phyloP scores from a whole-genome alignment of 108 stramenopile species.

The Cyclotella kingstonii region DNA sequence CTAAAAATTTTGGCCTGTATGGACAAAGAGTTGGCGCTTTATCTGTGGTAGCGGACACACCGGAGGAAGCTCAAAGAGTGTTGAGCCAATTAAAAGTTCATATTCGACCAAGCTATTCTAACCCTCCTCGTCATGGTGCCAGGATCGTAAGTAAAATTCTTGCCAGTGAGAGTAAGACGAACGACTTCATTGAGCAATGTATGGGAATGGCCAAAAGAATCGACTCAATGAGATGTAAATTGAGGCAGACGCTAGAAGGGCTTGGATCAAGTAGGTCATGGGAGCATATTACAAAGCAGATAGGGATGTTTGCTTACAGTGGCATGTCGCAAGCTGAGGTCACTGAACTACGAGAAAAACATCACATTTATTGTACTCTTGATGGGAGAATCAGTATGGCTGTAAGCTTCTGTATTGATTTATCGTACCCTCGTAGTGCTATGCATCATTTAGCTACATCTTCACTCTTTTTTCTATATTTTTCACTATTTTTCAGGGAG shows the following conservation, averaged over 20 bases:
- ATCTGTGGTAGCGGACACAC: constrained; percentile 80
- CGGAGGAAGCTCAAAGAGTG: constrained; percentile 92
- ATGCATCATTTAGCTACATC: neutral
- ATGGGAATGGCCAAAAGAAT: constrained; percentile 98
- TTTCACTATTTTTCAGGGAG: constrained; percentile 56
- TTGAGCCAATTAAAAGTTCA: constrained; percentile 93
- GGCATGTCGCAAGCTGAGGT: constrained; percentile 95
- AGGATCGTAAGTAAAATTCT: constrained; percentile 92
- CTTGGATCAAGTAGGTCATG: constrained; percentile 83
- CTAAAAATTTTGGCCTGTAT: constrained; percentile 99
- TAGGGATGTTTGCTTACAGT: constrained; percentile 98
- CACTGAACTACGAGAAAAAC: constrained; percentile 76
- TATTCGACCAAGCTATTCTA: constrained; percentile 98
- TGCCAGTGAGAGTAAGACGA: constrained; percentile 67
- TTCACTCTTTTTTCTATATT: neutral
- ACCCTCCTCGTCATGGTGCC: constrained; percentile 97
- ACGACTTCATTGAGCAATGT: constrained; percentile 90
- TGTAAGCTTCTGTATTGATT: constrained; percentile 36
- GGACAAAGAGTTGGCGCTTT: constrained; percentile 96
- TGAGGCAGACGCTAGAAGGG: constrained; percentile 75
- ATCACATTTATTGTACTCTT: constrained; percentile 96
- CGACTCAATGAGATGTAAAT: constrained; percentile 76
- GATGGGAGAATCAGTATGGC: constrained; percentile 99
- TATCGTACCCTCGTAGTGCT: neutral
- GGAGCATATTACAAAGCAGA: constrained; percentile 97